phyloP scores from a whole-genome alignment of 1,284 basidiomycete species.

The Microbotryum violaceum region DNA sequence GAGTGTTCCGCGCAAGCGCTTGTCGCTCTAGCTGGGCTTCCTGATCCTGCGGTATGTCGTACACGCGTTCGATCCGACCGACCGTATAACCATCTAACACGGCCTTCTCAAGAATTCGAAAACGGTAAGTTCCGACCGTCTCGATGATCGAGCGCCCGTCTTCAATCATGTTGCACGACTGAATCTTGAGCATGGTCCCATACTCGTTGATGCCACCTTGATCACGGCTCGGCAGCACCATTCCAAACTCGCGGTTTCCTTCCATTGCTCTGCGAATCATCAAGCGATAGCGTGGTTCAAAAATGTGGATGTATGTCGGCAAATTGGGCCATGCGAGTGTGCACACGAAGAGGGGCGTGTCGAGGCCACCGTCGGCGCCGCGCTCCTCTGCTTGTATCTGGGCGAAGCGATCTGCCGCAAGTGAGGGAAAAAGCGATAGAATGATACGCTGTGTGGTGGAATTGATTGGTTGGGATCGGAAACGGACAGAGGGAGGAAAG shows the following conservation, averaged over 20 bases:
- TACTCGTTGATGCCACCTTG: constrained; percentile 53
- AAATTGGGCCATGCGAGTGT: constrained; percentile 82
- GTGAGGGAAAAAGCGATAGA: constrained; percentile 24
- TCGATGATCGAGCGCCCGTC: constrained; percentile 87
- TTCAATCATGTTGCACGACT: constrained; percentile 72
- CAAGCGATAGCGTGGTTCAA: constrained; percentile 81
- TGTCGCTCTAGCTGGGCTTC: constrained; percentile 44
- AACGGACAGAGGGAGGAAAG: constrained; percentile 31
- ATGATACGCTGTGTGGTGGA: constrained; percentile 26
- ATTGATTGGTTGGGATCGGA: constrained; percentile 27
- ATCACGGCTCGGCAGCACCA: constrained; percentile 63
- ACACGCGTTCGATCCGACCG: constrained; percentile 65
- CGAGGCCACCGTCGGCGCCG: constrained; percentile 46
- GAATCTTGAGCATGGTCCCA: constrained; percentile 88
- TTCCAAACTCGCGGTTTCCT: constrained; percentile 72
- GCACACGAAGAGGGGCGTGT: constrained; percentile 85
- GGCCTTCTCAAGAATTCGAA: constrained; percentile 73
- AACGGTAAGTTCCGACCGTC: constrained; percentile 73
- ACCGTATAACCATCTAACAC: constrained; percentile 82
- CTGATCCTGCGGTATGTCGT: constrained; percentile 51
- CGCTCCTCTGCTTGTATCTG: constrained; percentile 20
- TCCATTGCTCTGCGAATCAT: constrained; percentile 89
- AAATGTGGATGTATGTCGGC: constrained; percentile 83
- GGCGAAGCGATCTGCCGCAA: constrained; percentile 28
- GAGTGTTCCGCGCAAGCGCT: constrained; percentile 19